A percentile compares a stretch with the other conserved stretches of the same genome.
phyloP scores from a whole-genome alignment of 345 rosid genomes.

The Combretum micranthum region DNA sequence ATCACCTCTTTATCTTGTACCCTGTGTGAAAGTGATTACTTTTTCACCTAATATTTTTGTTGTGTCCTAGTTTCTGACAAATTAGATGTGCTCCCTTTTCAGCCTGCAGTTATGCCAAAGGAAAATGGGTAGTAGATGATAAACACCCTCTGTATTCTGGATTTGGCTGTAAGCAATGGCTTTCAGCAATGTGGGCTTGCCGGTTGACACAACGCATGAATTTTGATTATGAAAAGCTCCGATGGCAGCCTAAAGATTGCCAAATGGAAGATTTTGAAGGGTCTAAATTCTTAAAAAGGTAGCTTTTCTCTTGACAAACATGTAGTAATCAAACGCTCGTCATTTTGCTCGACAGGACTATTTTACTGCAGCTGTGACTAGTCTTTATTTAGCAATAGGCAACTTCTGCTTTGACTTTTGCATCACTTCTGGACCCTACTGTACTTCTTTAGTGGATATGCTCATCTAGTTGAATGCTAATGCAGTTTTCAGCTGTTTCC shows the following conservation, averaged over 20 bases:
- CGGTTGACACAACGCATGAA: slow-evolving; percentile 77
- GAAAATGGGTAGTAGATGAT: slow-evolving; percentile 87
- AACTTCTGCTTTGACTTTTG: too few species aligned
- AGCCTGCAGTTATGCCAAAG: slow-evolving; percentile 80
- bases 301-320: neutral
- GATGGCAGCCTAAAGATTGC: slow-evolving; percentile 89
- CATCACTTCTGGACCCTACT: too few species aligned
- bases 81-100: slow-evolving; percentile 10
- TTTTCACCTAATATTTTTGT: too few species aligned
- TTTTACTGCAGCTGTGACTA: neutral
- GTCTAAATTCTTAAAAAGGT: slow-evolving; percentile 70
- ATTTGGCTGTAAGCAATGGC: slow-evolving; percentile 75
- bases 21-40: too few species aligned
- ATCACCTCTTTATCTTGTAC: too few species aligned
- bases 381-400: neutral
- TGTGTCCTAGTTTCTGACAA: too few species aligned
- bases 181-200: slow-evolving; percentile 93
- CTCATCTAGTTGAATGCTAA: too few species aligned
- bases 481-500: too few species aligned
- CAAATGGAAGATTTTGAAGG: slow-evolving; percentile 72
- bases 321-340: neutral
- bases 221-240: slow-evolving; percentile 63
- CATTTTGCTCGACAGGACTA: too few species aligned
- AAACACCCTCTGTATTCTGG: slow-evolving; percentile 73
- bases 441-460: too few species aligned